A percentile compares a stretch with the other conserved stretches of the same genome.
These are phyloP conservation scores for Helminthosporium solani DNA, from an alignment of 2,329 filamentous ascomycete species.

Conservation along the genomic window DNA sequence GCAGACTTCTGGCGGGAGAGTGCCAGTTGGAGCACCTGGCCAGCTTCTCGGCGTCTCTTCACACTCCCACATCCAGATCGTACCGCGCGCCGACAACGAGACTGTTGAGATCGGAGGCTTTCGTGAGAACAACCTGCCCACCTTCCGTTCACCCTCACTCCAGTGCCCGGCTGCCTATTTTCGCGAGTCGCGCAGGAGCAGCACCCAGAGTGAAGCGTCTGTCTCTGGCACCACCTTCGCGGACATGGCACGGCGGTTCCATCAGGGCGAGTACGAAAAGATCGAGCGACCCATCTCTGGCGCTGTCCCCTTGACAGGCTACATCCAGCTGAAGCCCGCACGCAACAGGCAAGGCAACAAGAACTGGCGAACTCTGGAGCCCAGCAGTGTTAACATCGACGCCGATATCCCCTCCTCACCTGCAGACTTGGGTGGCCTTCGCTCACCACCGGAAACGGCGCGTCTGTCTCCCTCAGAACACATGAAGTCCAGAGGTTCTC, in stretches of 20 bases:
- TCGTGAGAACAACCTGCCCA: constrained; percentile 2
- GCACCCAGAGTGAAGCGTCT: constrained; percentile 1
- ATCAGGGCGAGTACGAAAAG: constrained; percentile 14
- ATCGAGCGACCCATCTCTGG: constrained; percentile 17
- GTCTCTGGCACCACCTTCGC: constrained; percentile 23
- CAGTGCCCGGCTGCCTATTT: constrained; percentile 5
- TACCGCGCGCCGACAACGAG: constrained; percentile 9
- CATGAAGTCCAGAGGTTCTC: background rate
- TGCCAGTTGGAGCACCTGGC: constrained; percentile 17
- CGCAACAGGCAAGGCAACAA: constrained; percentile 20
- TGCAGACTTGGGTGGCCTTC: background rate
- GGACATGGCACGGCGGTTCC: constrained; percentile 31
- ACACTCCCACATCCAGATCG: constrained; percentile 28
- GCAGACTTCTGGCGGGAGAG: constrained; percentile 13
- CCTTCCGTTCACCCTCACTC: constrained; percentile 16
- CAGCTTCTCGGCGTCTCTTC: constrained; percentile 5
- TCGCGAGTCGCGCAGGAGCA: constrained; percentile 1
- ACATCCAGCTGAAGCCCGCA: constrained; percentile 25
- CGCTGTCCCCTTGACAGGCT: constrained; percentile 17
- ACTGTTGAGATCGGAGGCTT: background rate
- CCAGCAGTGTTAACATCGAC: constrained; percentile 6
- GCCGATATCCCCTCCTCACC: constrained; percentile 7
- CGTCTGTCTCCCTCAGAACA: background rate
- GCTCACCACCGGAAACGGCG: background rate
- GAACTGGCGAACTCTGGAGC: constrained; percentile 26